phyloP scores from a whole-genome alignment of 345 rosid species.

The Passiflora organensis region DNA sequence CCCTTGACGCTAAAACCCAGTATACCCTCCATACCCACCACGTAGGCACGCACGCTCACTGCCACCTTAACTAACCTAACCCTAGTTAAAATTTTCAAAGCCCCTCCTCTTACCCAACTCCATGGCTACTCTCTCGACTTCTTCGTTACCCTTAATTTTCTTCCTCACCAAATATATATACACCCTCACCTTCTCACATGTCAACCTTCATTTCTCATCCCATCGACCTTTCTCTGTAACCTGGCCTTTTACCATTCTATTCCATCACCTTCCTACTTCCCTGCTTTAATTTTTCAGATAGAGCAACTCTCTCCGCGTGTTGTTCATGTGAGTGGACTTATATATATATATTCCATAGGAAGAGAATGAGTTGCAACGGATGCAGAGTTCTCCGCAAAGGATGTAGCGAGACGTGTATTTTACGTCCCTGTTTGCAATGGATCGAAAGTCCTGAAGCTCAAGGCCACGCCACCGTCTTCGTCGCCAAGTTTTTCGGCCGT shows the following conservation, averaged over 20 bases:
- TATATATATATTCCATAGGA: too few relatives aligned
- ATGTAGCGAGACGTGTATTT: constrained; percentile 84
- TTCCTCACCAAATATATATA: not conserved
- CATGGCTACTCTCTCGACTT: not conserved
- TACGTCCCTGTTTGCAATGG: constrained; percentile 89
- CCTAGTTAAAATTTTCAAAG: constrained; percentile 17
- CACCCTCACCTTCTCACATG: not conserved
- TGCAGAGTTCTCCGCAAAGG: constrained; percentile 95
- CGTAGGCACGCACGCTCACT: constrained; percentile 5
- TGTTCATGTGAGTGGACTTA: too few relatives aligned
- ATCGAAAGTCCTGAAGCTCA: constrained; percentile 85
- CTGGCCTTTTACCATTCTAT: not conserved
- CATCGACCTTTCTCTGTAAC: too few relatives aligned
- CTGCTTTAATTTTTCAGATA: too few relatives aligned
- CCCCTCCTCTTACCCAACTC: constrained; percentile 16
- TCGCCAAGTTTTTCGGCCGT: constrained; percentile 96
- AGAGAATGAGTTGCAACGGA: constrained; percentile 83
- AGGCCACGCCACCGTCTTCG: constrained; percentile 95
- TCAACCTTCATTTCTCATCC: not conserved
- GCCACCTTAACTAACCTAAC: constrained; percentile 19
- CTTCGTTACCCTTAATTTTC: not conserved
- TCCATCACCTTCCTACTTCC: too few relatives aligned
- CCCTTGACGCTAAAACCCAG: not conserved
- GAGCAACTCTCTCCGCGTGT: too few relatives aligned
- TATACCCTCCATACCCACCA: constrained; percentile 10